Evolutionary conservation across 768 basidiomycete genomes (phyloP), one percentile per base, ranked within the genome.

Genomic region (Sistotremastrum suecicum): DNA sequence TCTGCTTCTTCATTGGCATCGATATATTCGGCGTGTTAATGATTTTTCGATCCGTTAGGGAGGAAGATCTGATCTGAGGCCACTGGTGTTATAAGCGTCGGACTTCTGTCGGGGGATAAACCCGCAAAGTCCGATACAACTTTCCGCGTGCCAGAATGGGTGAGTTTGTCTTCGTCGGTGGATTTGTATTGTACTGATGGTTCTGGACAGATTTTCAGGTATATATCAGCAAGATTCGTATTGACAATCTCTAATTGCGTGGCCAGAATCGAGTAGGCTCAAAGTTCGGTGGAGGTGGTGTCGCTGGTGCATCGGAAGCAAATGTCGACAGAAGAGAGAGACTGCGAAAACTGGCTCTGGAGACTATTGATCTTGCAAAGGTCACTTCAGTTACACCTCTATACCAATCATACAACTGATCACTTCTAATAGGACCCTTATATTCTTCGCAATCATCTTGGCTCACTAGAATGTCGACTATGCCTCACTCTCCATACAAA

Each of bases 401-500:
- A 35, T 33, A 41, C 33, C 32, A 5, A 34, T 8, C 34, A 32
- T 43, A 3, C 39, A n/a, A 48, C 9, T 41, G 31, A 53, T 45
- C 41, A 4, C 10, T 3, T 47, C 45, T 35, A 1, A 20, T 54
- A 87, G 89, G 94, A 98, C 66, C 94, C 94, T 5, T 98, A 97
- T 63, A 97, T 99, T 60, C 78, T 99, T 35, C 88, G 94, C 64
- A 99, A 97, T 62, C 95, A 99, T 63, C 75, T 99, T 48, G 95
- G 95, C 37, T 97, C 92, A 6, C 77, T 98, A 37, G 94, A 98
- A 76, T 99, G 95, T 68, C 87, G 92, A 56, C 75, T 99, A 31
- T 98, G 95, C 62, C 67, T 99, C 41, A 99, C 95, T 0, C 75
- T 99, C 7, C 95, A 99, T 66, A 97, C 94, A n/a, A 98, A 98